Base-by-base conservation (phyloP, 371 early-diverging fungal species). In the Parasitella parasitica region DNA sequence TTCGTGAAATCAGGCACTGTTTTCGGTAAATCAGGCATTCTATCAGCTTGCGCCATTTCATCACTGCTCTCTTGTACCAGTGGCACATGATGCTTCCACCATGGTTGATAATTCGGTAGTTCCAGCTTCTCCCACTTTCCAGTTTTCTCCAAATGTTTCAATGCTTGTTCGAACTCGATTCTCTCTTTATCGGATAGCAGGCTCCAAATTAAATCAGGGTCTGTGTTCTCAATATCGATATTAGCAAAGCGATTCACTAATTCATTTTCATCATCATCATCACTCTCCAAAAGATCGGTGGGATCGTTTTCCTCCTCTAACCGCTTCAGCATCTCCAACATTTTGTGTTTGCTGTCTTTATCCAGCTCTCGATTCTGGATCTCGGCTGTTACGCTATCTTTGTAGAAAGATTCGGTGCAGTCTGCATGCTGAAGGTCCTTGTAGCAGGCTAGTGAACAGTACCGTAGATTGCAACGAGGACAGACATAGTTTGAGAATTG, bases 391-490 rank as follows among this genome's bases (percentile, higher is more conserved):
- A 90, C 73, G 27, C 76, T 84, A 2, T 84, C 78, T 53, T 76
- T 81, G 63, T 89, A 89, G 53, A 90, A 90, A 0, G 82, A 75
- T 59, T 90, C 89, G 11, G 89, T 88, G 64, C 91, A 90, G 16
- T 71, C 67, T 9, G 75, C 73, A 59, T 81, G 78, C n/a, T 69
- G 43, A 12, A 61, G 24, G 58, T 86, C 77, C 63, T 87, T 87
- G 65, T 89, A 90, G 51, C 91, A 90, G 3, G 72, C 49, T 9
- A 90, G 49, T 4, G 87, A 87, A 61, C 91, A 90, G 49, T 90
- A 90, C 27, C 78, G 66, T 18, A 89, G 71, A 64, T 90, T 86
- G 55, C 91, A 90, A 41, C 87, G 77, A 32, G 91, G 91, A 60
- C 91, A 90, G 12, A 83, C 83, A 58, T 90, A 90, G 30, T 82